A percentile compares a stretch with the other conserved stretches of the same genome.
phyloP scores from a whole-genome alignment of 352 stramenopile species.

The Pythium folliculosum region DNA sequence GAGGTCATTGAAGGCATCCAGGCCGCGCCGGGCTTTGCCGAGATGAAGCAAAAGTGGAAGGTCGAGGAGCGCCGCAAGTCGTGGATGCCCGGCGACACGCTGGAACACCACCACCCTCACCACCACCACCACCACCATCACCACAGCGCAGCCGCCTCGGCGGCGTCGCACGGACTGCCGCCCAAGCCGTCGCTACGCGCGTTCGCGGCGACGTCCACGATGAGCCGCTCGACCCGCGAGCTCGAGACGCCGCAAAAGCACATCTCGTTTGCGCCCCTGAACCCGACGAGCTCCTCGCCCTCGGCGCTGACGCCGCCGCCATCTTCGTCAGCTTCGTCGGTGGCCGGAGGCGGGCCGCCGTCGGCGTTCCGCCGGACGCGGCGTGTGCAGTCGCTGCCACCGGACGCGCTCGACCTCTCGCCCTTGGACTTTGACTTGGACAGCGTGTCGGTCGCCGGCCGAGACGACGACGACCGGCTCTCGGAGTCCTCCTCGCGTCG shows the following conservation, averaged over 20 bases:
- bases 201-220: slow-evolving; percentile 11
- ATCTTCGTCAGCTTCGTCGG: slow-evolving; percentile 1
- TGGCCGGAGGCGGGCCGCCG: not conserved
- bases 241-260: slow-evolving; percentile 30
- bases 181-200: slow-evolving; percentile 26
- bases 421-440: slow-evolving; percentile 79
- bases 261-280: slow-evolving; percentile 30
- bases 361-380: slow-evolving; percentile 37
- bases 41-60: slow-evolving; percentile 50
- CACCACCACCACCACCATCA: too few species aligned
- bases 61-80: slow-evolving; percentile 69
- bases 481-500: slow-evolving; percentile 74
- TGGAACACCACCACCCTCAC: not conserved
- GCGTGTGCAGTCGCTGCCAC: slow-evolving; percentile 60
- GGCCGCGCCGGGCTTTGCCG: slow-evolving; percentile 41
- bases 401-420: slow-evolving; percentile 55
- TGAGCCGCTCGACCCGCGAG: slow-evolving; percentile 27
- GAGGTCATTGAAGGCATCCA: slow-evolving; percentile 74
- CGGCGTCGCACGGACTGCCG: slow-evolving; percentile 16
- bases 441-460: slow-evolving; percentile 74
- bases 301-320: slow-evolving; percentile 19
- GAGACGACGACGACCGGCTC: slow-evolving; percentile 50
- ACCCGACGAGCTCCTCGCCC: not conserved
- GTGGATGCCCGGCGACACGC: slow-evolving; percentile 69
- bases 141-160: not conserved